A percentile compares a stretch with the other conserved stretches of the same genome.
These are phyloP conservation scores for Pseudogymnoascus verrucosus DNA, from an alignment of 2,329 filamentous ascomycete species.

Conservation along the genomic window DNA sequence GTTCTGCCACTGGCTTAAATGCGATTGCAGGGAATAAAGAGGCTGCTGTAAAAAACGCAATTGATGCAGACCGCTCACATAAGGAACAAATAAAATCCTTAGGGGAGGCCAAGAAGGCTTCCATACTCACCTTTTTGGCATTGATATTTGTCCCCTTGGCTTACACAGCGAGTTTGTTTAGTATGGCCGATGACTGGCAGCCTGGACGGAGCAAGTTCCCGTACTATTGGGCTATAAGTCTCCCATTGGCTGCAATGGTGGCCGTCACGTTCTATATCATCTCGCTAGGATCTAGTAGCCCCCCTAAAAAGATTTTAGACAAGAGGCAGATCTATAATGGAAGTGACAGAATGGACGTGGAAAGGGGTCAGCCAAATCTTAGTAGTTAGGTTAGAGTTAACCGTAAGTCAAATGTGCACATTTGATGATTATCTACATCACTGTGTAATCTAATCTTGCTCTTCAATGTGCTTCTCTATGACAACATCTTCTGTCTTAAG, in stretches of 20 bases:
- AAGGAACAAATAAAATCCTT: background rate
- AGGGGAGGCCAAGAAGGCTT: background rate
- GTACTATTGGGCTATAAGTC: background rate
- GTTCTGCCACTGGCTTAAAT: background rate
- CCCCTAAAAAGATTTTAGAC: background rate
- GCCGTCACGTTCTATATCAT: background rate
- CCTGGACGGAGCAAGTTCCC: background rate
- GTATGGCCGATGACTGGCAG: constrained; percentile 24
- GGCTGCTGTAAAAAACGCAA: background rate
- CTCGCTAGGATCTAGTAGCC: background rate
- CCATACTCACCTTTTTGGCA: constrained; percentile 26
- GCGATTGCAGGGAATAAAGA: background rate
- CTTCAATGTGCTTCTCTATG: background rate
- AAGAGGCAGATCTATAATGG: background rate
- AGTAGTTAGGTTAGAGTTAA: background rate
- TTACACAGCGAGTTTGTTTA: constrained; percentile 25
- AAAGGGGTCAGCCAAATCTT: background rate
- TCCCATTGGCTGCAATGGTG: background rate
- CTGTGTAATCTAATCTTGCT: background rate
- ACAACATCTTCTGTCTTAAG: background rate
- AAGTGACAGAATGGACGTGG: background rate
- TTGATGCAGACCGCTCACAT: background rate
- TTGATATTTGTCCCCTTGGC: constrained; percentile 30
- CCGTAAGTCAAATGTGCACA: background rate
- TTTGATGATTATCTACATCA: background rate